These are phyloP conservation scores for Violaceomyces palustris DNA, from an alignment of 1,284 basidiomycete species.

Conservation along the genomic window DNA sequence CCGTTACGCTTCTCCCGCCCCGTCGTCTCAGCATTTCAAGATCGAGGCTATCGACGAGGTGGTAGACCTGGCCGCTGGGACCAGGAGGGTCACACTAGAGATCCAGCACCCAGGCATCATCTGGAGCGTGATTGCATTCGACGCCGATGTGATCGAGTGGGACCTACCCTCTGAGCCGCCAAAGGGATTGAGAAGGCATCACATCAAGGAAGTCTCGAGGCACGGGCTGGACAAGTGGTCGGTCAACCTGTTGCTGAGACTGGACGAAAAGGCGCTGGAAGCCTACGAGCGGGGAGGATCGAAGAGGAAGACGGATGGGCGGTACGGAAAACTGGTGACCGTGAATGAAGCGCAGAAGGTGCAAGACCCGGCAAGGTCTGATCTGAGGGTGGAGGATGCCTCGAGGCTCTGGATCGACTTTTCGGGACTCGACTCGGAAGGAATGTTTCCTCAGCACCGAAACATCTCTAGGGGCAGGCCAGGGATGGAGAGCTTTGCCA, in stretches of 20 bases:
- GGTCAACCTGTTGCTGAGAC: conserved; percentile 66
- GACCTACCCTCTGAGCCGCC: conserved; percentile 58
- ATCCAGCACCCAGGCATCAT: conserved; percentile 79
- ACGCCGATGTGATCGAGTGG: conserved; percentile 85
- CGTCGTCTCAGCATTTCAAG: conserved; percentile 56
- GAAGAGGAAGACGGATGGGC: neutral
- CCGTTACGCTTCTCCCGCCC: conserved; percentile 19
- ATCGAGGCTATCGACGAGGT: conserved; percentile 64
- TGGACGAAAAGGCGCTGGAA: conserved; percentile 39
- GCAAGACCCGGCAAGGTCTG: neutral
- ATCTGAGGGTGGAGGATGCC: conserved; percentile 11
- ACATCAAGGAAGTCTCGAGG: conserved; percentile 83
- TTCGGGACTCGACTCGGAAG: conserved; percentile 28
- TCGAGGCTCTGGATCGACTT: conserved; percentile 37
- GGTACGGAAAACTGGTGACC: conserved; percentile 10
- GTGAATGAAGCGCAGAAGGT: neutral
- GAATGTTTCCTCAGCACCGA: conserved; percentile 45
- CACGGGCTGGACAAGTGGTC: conserved; percentile 69
- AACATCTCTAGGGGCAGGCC: conserved; percentile 6
- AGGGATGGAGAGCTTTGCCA: conserved; percentile 29
- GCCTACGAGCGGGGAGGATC: conserved; percentile 6
- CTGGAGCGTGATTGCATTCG: conserved; percentile 87
- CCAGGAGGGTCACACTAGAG: conserved; percentile 66
- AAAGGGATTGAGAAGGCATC: conserved; percentile 66
- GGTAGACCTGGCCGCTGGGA: conserved; percentile 61